A percentile compares a stretch with the other conserved stretches of the same genome.
phyloP scores from a whole-genome alignment of 495 filamentous ascomycete species.

The Trichoderma virens region DNA sequence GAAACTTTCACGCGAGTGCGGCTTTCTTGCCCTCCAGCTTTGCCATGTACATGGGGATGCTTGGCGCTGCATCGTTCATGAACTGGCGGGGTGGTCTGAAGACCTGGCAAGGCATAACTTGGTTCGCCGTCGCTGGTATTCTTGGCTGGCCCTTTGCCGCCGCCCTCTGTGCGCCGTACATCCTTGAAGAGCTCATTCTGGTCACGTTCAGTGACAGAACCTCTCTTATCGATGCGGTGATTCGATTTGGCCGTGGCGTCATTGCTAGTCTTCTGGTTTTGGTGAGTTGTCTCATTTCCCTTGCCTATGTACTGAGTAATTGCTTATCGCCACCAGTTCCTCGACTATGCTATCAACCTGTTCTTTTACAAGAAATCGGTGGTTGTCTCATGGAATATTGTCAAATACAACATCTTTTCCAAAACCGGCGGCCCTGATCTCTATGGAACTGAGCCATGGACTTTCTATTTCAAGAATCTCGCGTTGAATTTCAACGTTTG shows the following conservation, averaged over 20 bases:
- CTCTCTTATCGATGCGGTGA: slow-evolving; percentile 45
- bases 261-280: slow-evolving; percentile 58
- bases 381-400: slow-evolving; percentile 83
- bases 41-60: slow-evolving; percentile 89
- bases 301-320: slow-evolving; percentile 11
- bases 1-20: slow-evolving; percentile 85
- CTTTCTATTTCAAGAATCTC: slow-evolving; percentile 90
- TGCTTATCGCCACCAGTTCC: slow-evolving; percentile 17
- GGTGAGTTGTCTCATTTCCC: slow-evolving; percentile 48
- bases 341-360: slow-evolving; percentile 61
- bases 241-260: slow-evolving; percentile 57
- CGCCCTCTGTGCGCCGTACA: slow-evolving; percentile 71
- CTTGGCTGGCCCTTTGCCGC: slow-evolving; percentile 94
- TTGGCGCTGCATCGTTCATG: slow-evolving; percentile 83
- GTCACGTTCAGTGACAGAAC: slow-evolving; percentile 50
- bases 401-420: slow-evolving; percentile 90
- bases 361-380: slow-evolving; percentile 75
- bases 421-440: slow-evolving; percentile 77
- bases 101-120: slow-evolving; percentile 76
- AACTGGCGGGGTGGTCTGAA: slow-evolving; percentile 68
- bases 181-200: slow-evolving; percentile 67
- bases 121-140: slow-evolving; percentile 83
- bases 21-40: slow-evolving; percentile 91
- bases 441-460: slow-evolving; percentile 95
- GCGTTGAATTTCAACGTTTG: slow-evolving; percentile 92